Evolutionary conservation across 192 early-diverging fungal genomes (phyloP).

Genomic region (Mortierella alpina): DNA sequence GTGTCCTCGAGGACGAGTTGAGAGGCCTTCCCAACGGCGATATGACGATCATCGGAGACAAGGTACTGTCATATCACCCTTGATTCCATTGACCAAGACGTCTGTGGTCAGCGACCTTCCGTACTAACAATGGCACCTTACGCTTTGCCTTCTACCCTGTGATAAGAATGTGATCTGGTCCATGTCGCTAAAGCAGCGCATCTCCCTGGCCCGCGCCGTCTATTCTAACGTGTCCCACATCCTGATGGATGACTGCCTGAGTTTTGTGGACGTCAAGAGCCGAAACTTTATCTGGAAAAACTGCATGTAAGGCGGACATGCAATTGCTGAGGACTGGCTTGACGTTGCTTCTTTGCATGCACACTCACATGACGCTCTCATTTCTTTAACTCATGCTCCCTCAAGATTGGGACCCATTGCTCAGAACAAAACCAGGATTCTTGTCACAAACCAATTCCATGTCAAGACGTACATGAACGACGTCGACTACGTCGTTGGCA

Average conservation of each 20-base stretch:
- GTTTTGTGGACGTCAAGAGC: constrained; percentile 84
- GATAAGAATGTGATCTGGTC: constrained; percentile 69
- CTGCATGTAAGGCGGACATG: constrained; percentile 24
- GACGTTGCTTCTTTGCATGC: not conserved
- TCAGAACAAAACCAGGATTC: constrained; percentile 39
- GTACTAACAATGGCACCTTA: not conserved
- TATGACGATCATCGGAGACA: constrained; percentile 66
- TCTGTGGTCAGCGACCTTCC: not conserved
- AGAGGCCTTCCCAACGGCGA: constrained; percentile 61
- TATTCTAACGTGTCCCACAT: constrained; percentile 73
- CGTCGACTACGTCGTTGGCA: constrained; percentile 46
- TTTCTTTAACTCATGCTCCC: not conserved
- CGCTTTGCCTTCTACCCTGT: not conserved
- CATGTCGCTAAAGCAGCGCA: constrained; percentile 88
- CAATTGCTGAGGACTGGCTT: not conserved
- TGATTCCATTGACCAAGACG: not conserved
- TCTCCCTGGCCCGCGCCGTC: constrained; percentile 85
- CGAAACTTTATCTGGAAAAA: constrained; percentile 50
- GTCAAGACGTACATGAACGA: constrained; percentile 50
- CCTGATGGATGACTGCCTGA: constrained; percentile 87
- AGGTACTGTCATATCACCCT: constrained; percentile 10
- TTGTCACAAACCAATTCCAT: constrained; percentile 48
- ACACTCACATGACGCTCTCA: not conserved
- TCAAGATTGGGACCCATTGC: constrained; percentile 29
- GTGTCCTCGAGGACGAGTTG: constrained; percentile 69